These are phyloP conservation scores for Arthrobotrys iridis DNA, from an alignment of 2,329 filamentous ascomycete genomes.

Conservation along the genomic window DNA sequence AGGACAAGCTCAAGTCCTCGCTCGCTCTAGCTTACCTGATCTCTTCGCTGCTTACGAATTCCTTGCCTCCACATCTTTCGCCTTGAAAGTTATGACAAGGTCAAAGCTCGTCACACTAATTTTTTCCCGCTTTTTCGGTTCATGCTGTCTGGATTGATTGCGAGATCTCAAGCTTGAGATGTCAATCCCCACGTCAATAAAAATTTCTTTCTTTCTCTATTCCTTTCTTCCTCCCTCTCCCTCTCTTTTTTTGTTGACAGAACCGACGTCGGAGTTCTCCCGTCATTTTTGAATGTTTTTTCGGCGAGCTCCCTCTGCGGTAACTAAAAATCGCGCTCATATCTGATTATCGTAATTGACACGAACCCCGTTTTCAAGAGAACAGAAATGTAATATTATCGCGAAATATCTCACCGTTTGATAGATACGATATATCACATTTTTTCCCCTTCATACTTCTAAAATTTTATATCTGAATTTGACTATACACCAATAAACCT, in stretches of 20 bases:
- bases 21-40: not conserved
- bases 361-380: too few species aligned
- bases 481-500: not conserved
- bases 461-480: not conserved
- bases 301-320: conserved; percentile 10
- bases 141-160: too few species aligned
- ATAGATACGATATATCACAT: conserved; percentile 1
- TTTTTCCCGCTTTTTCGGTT: not conserved
- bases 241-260: too few species aligned
- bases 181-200: too few species aligned
- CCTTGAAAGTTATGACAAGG: not conserved
- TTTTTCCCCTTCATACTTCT: not conserved
- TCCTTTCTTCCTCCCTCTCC: not conserved
- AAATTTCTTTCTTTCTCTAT: not conserved
- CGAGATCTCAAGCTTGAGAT: not conserved
- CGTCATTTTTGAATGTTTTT: not conserved
- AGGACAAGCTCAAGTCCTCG: not conserved
- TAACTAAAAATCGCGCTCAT: too few species aligned
- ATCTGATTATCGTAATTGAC: too few species aligned
- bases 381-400: too few species aligned
- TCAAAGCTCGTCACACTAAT: not conserved
- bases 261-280: conserved; percentile 5
- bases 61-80: not conserved
- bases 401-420: not conserved
- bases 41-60: not conserved